Evolutionary conservation across 768 basidiomycete species (phyloP).

Genomic region (Boletus subcaerulescens): DNA sequence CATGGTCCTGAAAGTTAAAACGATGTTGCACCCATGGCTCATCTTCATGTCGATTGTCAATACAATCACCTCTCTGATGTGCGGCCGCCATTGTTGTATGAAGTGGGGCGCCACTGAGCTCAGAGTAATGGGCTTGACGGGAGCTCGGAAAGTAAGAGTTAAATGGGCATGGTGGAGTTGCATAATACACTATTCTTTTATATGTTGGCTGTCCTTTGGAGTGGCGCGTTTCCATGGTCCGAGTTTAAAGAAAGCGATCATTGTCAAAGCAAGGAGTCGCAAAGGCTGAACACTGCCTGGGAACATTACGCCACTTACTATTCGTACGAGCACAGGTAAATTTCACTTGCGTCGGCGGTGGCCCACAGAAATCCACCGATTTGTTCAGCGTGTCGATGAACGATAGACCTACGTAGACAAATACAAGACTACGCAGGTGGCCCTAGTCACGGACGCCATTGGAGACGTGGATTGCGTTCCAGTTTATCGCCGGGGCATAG

Average conservation of each 20-base stretch:
- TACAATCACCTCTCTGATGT: background rate
- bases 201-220: background rate
- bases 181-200: conserved; percentile 4
- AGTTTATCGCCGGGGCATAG: conserved; percentile 50
- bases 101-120: background rate
- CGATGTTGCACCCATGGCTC: background rate
- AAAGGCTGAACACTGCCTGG: conserved; percentile 6
- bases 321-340: background rate
- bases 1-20: background rate
- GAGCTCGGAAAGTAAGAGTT: background rate
- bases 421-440: conserved; percentile 5
- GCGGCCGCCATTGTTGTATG: background rate
- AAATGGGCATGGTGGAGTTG: conserved; percentile 2
- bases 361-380: background rate
- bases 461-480: background rate
- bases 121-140: conserved; percentile 1
- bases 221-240: conserved; percentile 8
- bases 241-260: conserved; percentile 3
- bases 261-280: conserved; percentile 6
- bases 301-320: conserved; percentile 12
- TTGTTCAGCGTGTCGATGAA: background rate
- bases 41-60: background rate
- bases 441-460: background rate
- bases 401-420: conserved; percentile 1
- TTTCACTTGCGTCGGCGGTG: conserved; percentile 6